Evolutionary conservation across 2,329 filamentous ascomycete species (phyloP), one percentile per base, ranked within the genome.

Genomic region (Metarhizium sp.): DNA sequence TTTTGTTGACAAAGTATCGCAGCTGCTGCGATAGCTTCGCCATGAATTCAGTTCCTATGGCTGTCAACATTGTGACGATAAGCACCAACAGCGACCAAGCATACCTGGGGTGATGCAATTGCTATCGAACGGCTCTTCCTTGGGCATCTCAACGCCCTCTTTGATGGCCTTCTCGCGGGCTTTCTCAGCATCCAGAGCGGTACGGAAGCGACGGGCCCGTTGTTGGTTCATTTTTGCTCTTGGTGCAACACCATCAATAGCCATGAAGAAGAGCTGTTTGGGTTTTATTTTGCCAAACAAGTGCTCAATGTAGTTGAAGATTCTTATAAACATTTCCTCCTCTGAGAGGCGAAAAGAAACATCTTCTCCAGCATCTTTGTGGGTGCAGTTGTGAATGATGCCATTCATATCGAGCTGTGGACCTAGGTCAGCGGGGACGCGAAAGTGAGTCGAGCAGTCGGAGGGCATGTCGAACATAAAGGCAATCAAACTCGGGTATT

Each of bases 191-290:
- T 99, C 95, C 52, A 96, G 77, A 45, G 94, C 94, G 29, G 94
- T 97, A 66, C 94, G 84, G 72, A 99, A 99, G 69, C 94, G 87
- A 66, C 94, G 86, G 56, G 94, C 88, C 64, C 94, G 90, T 75
- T 99, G 94, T 73, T 99, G 94, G 72, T 99, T 99, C 94, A 99
- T 99, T 79, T 99, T 99, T 63, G 94, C 94, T 66, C 94, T 88
- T 18, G 94, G 95, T 25, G 94, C 94, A 59, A 99, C 95, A 65
- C 94, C 94, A 67, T 99, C 94, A 61, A 99, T 94, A 52, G 94
- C 95, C 94, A 99, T 99, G 78, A 96, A 99, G 75, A 99, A 99
- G 40, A 99, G 82, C 77, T 96, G 87, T 74, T 96, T 92, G 13
- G 94, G 94, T 73, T 97, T 97, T 69, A 99, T 99, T 73, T 96